These are phyloP conservation scores for Colletotrichum tabaci DNA, from an alignment of 2,329 filamentous ascomycete genomes.

Conservation along the genomic window DNA sequence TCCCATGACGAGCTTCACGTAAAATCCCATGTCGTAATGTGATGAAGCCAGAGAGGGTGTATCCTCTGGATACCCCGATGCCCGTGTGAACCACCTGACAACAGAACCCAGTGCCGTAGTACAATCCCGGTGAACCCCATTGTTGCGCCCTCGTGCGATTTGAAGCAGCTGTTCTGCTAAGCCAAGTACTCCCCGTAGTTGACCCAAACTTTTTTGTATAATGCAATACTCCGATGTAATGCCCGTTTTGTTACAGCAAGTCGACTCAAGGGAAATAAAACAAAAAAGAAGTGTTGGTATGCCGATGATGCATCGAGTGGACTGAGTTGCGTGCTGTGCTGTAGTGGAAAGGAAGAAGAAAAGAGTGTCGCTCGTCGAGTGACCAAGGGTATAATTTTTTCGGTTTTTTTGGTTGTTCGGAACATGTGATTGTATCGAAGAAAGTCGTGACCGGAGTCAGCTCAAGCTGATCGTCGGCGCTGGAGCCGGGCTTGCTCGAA, in stretches of 20 bases:
- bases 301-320: slow-evolving; percentile 45
- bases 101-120: slow-evolving; percentile 30
- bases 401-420: background rate
- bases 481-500: slow-evolving; percentile 85
- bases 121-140: slow-evolving; percentile 42
- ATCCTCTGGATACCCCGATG: slow-evolving; percentile 41
- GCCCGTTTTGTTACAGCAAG: slow-evolving; percentile 62
- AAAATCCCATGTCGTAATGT: slow-evolving; percentile 24
- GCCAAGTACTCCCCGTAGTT: slow-evolving; percentile 46
- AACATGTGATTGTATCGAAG: slow-evolving; percentile 42
- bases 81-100: slow-evolving; percentile 51
- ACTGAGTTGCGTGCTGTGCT: slow-evolving; percentile 51
- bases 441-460: slow-evolving; percentile 41
- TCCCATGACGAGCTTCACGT: slow-evolving; percentile 13
- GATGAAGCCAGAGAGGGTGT: slow-evolving; percentile 11
- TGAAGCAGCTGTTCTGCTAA: slow-evolving; percentile 48
- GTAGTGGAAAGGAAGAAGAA: slow-evolving; percentile 22
- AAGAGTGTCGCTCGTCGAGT: slow-evolving; percentile 40
- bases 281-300: slow-evolving; percentile 44
- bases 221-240: slow-evolving; percentile 66
- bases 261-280: slow-evolving; percentile 44
- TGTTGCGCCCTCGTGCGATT: slow-evolving; percentile 48
- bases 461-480: slow-evolving; percentile 70
- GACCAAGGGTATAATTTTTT: slow-evolving; percentile 43
- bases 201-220: slow-evolving; percentile 55